These are phyloP conservation scores for Xylariales sp. DNA, from an alignment of 2,329 filamentous ascomycete genomes.

Conservation along the genomic window DNA sequence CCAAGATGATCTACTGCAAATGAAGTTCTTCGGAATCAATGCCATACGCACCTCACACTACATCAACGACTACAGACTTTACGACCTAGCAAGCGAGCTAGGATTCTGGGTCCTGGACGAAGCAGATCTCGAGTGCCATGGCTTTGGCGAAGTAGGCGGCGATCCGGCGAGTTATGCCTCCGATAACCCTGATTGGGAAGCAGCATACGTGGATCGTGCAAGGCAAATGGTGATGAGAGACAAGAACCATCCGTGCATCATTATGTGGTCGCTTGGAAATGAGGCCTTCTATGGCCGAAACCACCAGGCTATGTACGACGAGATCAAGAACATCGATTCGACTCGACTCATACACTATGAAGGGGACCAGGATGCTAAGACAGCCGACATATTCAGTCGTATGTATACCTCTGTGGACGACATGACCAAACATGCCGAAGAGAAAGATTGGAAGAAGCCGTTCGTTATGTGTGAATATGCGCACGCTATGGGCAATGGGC, in stretches of 20 bases:
- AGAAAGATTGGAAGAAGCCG: conserved; percentile 46
- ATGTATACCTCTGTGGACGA: conserved; percentile 58
- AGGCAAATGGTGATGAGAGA: conserved; percentile 57
- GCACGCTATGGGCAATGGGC: conserved; percentile 69
- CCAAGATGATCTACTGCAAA: conserved; percentile 54
- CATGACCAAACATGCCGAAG: conserved; percentile 34
- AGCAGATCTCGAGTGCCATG: conserved; percentile 51
- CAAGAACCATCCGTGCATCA: conserved; percentile 57
- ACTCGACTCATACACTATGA: conserved; percentile 63
- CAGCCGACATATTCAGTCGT: conserved; percentile 58
- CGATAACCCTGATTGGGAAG: conserved; percentile 56
- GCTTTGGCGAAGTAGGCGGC: conserved; percentile 38
- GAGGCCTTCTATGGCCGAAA: conserved; percentile 68
- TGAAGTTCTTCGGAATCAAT: conserved; percentile 69
- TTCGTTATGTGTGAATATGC: conserved; percentile 52
- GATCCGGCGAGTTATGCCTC: conserved; percentile 49
- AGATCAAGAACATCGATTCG: conserved; percentile 51
- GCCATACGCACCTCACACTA: conserved; percentile 66
- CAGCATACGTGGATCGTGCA: conserved; percentile 64
- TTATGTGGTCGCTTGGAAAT: conserved; percentile 70
- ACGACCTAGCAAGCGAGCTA: conserved; percentile 58
- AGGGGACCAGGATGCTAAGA: conserved; percentile 51
- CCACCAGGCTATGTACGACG: conserved; percentile 63
- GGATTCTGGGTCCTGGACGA: conserved; percentile 61
- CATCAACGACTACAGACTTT: conserved; percentile 54